These are phyloP conservation scores for Pythium phragmiticola DNA, from an alignment of 352 stramenopile species.

Conservation along the genomic window DNA sequence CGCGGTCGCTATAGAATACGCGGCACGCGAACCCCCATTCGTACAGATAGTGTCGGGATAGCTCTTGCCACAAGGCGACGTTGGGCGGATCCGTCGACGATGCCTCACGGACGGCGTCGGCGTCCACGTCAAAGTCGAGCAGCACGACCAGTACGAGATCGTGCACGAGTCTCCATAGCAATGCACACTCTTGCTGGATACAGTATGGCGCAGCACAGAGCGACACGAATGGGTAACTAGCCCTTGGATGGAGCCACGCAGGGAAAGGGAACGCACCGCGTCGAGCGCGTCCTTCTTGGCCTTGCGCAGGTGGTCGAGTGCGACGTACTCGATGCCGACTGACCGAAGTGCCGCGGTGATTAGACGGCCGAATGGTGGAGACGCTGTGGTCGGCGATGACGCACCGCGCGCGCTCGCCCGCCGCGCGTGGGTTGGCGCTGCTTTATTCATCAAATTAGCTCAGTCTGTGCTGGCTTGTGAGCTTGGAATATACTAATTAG, in stretches of 20 bases:
- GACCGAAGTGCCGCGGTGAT: constrained; percentile 39
- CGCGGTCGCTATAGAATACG: constrained; percentile 35
- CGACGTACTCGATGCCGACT: constrained; percentile 51
- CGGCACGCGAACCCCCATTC: constrained; percentile 62
- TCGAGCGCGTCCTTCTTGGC: constrained; percentile 53
- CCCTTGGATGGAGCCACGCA: too few relatives aligned
- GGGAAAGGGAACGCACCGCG: not conserved
- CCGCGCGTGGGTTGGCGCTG: not conserved
- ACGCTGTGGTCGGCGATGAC: not conserved
- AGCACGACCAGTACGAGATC: constrained; percentile 65
- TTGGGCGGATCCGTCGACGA: constrained; percentile 2
- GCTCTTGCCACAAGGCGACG: constrained; percentile 31
- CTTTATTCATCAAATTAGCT: not conserved
- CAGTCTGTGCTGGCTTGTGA: not conserved
- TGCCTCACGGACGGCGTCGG: constrained; percentile 30
- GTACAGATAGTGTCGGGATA: constrained; percentile 61
- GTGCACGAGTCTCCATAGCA: constrained; percentile 60
- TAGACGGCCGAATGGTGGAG: constrained; percentile 47
- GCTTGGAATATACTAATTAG: not conserved
- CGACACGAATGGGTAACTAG: not conserved
- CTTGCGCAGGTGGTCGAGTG: constrained; percentile 52
- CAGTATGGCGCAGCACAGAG: not conserved
- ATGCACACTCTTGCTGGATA: constrained; percentile 39
- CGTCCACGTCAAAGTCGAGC: constrained; percentile 56
- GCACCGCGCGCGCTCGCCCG: not conserved